Percentiles rank a stretch among this genome's conserved stretches.
phyloP scores from a whole-genome alignment of 1,139 yeast genomes.

The Saccharomyces uvarum region DNA sequence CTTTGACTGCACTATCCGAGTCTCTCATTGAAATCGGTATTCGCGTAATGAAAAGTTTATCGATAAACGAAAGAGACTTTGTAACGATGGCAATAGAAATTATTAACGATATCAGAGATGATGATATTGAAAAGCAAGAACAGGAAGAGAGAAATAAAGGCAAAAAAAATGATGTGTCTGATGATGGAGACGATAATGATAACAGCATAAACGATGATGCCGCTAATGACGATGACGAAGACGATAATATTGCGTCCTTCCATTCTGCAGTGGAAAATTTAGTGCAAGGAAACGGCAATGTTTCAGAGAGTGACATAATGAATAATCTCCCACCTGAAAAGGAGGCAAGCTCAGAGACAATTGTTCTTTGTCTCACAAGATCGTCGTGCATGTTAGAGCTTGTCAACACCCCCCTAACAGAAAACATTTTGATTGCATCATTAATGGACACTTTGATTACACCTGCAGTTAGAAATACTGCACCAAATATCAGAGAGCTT shows the following conservation, averaged over 20 bases:
- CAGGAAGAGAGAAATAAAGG: slow-evolving; percentile 11
- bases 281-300: slow-evolving; percentile 18
- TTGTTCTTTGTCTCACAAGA: slow-evolving; percentile 60
- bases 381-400: slow-evolving; percentile 67
- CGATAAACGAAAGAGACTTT: slow-evolving; percentile 77
- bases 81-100: slow-evolving; percentile 80
- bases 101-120: slow-evolving; percentile 75
- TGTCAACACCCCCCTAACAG: slow-evolving; percentile 55
- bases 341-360: slow-evolving; percentile 36
- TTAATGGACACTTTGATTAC: slow-evolving; percentile 68
- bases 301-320: slow-evolving; percentile 14
- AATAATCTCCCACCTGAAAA: slow-evolving; percentile 21
- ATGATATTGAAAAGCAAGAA: slow-evolving; percentile 40
- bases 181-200: slow-evolving; percentile 22
- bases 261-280: slow-evolving; percentile 45
- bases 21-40: slow-evolving; percentile 50
- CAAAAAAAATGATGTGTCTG: slow-evolving; percentile 1
- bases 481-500: slow-evolving; percentile 51
- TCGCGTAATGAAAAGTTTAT: slow-evolving; percentile 58
- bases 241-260: slow-evolving; percentile 36
- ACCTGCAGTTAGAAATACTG: slow-evolving; percentile 67
- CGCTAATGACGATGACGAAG: slow-evolving; percentile 32
- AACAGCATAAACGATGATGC: slow-evolving; percentile 22
- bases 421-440: slow-evolving; percentile 63
- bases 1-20: slow-evolving; percentile 44